Base-by-base conservation (phyloP, 164 flowering plant genomes). In the Chloranthus sessilifolius region DNA sequence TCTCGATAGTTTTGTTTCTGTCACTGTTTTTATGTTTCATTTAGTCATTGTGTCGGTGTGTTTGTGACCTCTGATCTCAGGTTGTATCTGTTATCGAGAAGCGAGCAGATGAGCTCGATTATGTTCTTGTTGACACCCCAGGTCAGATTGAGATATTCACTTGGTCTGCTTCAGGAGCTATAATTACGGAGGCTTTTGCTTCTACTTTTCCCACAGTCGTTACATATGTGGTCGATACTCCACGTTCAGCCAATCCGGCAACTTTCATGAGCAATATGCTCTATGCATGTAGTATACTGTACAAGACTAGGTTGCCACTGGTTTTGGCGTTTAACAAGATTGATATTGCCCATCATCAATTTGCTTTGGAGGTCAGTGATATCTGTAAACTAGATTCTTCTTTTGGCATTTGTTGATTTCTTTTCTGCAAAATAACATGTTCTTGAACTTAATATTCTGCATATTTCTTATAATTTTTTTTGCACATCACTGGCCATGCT, bases 251-350 rank as follows among this genome's bases (percentile, higher is more conserved):
- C 24, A 85, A 74, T 63, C 98, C 98, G 21, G 64, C 56, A 38
- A 91, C 95, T 40, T 91, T 88, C 64, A 91, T 91, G 96, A 91
- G 96, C 75, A 91, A 85, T 55, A 91, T 91, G 98, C 86, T 91
- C 8, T 91, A 88, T 68, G 98, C 98, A 29, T 88, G 98, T 66
- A 85, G 95, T 67, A 91, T 91, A 50, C 90, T 91, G 35, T 85
- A 91, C 73, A 91, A 83, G 75, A 80, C 96, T 12, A 67, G 95
- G 27, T 55, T 91, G 61, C 98, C 98, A 46, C 52, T 91, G 47
- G 76, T 91, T 31, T 63, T 91, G 62, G 90, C 78, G 11, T 91
- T 91, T 58, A 91, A 91, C 77, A 91, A 91, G 73, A 79, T 68
- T 28, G 98, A 91, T 70, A 88, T 91, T 57, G 85, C 87, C 24